Evolutionary conservation across 192 early-diverging fungal genomes (phyloP).

Genomic region (Backusella sp.): DNA sequence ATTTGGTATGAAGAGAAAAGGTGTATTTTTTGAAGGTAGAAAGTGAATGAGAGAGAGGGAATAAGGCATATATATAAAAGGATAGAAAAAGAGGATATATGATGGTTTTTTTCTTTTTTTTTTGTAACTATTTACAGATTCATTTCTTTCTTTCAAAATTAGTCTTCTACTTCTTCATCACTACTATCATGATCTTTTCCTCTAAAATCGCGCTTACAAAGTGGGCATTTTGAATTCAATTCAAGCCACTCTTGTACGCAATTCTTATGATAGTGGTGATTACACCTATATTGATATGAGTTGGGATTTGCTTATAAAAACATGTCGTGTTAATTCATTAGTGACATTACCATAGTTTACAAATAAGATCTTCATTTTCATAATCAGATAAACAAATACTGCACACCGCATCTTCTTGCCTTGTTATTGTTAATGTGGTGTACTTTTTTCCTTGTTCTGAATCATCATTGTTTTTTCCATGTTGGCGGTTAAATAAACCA

Average conservation of each 20-base stretch:
- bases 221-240: conserved; percentile 71
- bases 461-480: not conserved
- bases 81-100: not conserved
- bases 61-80: not conserved
- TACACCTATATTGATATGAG: conserved; percentile 36
- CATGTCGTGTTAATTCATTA: not conserved
- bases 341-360: conserved; percentile 57
- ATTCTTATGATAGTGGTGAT: conserved; percentile 77
- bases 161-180: not conserved
- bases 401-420: conserved; percentile 46
- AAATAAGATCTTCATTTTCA: conserved; percentile 73
- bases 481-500: not conserved
- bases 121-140: not conserved
- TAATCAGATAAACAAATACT: conserved; percentile 78
- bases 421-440: not conserved
- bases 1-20: not conserved
- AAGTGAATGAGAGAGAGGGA: not conserved
- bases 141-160: not conserved
- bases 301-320: not conserved
- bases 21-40: not conserved
- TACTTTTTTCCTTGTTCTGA: not conserved
- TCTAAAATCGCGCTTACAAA: conserved; percentile 65
- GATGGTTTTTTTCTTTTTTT: not conserved
- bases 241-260: conserved; percentile 85
- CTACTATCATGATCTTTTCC: conserved; percentile 25